Evolutionary conservation across 108 stramenopile genomes (phyloP), one percentile per base, ranked within the genome.

Genomic region (Fragilariopsis cylindrus): DNA sequence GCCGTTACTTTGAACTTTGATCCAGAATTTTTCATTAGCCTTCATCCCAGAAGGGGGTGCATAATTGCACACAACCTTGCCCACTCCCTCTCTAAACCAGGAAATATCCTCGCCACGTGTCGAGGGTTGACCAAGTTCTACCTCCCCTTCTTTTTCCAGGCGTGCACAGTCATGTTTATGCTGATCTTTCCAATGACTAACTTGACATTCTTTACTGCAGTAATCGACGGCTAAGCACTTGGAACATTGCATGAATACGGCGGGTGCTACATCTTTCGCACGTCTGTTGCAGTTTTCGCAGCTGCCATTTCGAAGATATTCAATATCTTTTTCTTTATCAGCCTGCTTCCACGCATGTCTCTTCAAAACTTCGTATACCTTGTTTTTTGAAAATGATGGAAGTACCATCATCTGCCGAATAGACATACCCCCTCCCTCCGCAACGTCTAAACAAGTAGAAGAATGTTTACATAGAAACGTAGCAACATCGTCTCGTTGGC

Each of bases 401-500:
- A 12, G 12, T 11, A 8, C 8, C 49, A 50, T 50, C 49, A 50
- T 50, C 49, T 50, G 8, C 12, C 49, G 49, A 50, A 50, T 50
- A 8, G 49, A 11, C 49, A 12, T 50, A 11, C 49, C 49, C 6
- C 40, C 63, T 1, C 49, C 44, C 3, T 73, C 76, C 12, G 57
- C 60, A 4, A 71, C 69, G 55, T 77, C 68, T 49, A 80, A 64
- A 2, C 41, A 63, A 9, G 60, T 69, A 13, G 54, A 13, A 15
- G 62, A 56, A 15, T 74, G 75, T 21, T 73, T 54, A 11, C 77
- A 64, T 15, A 84, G 57, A 66, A 84, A 81, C 42, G 74, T 46
- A n/a, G 80, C 83, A 8, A 78, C 80, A 58, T 84, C 83, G 21
- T 53, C 71, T 40, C 70, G 43, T 12, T 75, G 43, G 60, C 48